These are phyloP conservation scores for Somion occarium DNA, from an alignment of 1,284 basidiomycete genomes.

Conservation along the genomic window DNA sequence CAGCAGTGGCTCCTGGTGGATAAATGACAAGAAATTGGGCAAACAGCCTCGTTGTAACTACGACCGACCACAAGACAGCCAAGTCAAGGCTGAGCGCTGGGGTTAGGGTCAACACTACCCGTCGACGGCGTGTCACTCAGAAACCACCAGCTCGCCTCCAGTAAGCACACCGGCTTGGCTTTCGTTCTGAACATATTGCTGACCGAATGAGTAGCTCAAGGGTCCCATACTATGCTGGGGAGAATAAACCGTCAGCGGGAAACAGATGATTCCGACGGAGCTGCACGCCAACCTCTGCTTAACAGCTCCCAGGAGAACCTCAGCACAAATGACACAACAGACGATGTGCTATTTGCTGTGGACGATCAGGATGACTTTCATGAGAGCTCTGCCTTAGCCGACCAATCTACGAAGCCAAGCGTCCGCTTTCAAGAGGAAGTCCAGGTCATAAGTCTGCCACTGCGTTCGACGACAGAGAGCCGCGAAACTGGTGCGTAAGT, in stretches of 20 bases:
- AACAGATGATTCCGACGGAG: slow-evolving; percentile 30
- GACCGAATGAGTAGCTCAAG: too few relatives aligned
- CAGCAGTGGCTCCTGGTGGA: background rate
- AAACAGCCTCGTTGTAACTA: background rate
- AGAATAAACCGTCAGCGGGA: slow-evolving; percentile 27
- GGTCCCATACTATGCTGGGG: slow-evolving; percentile 22
- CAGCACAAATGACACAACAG: slow-evolving; percentile 7
- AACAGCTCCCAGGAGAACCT: slow-evolving; percentile 35
- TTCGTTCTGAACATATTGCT: too few relatives aligned
- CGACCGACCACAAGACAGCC: background rate
- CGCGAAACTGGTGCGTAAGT: slow-evolving; percentile 69
- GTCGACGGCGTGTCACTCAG: background rate
- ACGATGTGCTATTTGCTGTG: slow-evolving; percentile 28
- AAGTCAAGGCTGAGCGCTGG: too few relatives aligned
- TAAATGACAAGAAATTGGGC: background rate
- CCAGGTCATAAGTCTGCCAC: slow-evolving; percentile 58
- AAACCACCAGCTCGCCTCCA: background rate
- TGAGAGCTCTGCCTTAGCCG: slow-evolving; percentile 23
- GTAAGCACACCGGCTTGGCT: too few relatives aligned
- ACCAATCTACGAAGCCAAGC: slow-evolving; percentile 27
- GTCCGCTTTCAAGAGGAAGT: slow-evolving; percentile 67
- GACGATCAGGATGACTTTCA: slow-evolving; percentile 24
- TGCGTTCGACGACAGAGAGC: slow-evolving; percentile 66
- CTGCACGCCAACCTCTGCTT: slow-evolving; percentile 53
- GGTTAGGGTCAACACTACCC: too few relatives aligned